Evolutionary conservation across 306 rosid genomes (phyloP).

Genomic region (peach (Prunus persica)): DNA sequence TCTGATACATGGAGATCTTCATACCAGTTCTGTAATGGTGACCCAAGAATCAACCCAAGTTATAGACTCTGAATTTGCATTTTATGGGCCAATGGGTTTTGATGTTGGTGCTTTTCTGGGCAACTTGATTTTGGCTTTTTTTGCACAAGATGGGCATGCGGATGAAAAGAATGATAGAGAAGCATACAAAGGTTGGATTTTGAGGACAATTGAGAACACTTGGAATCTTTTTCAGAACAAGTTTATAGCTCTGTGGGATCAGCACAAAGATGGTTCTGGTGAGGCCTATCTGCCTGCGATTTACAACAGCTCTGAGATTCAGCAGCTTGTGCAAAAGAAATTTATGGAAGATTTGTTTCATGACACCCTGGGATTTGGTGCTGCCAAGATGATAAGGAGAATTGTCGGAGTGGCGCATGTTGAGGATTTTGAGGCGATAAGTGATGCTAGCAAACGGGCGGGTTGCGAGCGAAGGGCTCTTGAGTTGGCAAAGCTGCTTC

Average conservation of each 20-base stretch:
- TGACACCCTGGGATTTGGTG: conserved; percentile 85
- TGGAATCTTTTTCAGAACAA: conserved; percentile 71
- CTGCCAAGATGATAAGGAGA: conserved; percentile 95
- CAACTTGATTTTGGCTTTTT: conserved; percentile 84
- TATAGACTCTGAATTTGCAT: conserved; percentile 90
- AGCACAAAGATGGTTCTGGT: conserved; percentile 57
- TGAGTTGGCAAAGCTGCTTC: conserved; percentile 62
- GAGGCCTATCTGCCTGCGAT: conserved; percentile 82
- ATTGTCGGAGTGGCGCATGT: conserved; percentile 91
- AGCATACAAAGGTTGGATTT: conserved; percentile 80
- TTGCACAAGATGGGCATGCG: conserved; percentile 92
- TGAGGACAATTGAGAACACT: conserved; percentile 67
- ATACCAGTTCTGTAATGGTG: conserved; percentile 89
- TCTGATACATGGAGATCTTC: conserved; percentile 92
- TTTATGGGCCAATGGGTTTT: conserved; percentile 95
- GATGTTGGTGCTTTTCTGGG: conserved; percentile 89
- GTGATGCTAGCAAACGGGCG: conserved; percentile 62
- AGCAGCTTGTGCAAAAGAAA: conserved; percentile 54
- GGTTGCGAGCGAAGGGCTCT: conserved; percentile 66
- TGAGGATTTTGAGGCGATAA: conserved; percentile 78
- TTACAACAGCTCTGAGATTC: conserved; percentile 65
- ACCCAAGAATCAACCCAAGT: conserved; percentile 82
- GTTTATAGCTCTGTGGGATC: conserved; percentile 68
- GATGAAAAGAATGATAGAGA: conserved; percentile 60
- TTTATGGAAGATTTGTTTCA: conserved; percentile 62